These are phyloP conservation scores for Alternaria sp. DNA, from an alignment of 2,329 filamentous ascomycete species.

Conservation along the genomic window DNA sequence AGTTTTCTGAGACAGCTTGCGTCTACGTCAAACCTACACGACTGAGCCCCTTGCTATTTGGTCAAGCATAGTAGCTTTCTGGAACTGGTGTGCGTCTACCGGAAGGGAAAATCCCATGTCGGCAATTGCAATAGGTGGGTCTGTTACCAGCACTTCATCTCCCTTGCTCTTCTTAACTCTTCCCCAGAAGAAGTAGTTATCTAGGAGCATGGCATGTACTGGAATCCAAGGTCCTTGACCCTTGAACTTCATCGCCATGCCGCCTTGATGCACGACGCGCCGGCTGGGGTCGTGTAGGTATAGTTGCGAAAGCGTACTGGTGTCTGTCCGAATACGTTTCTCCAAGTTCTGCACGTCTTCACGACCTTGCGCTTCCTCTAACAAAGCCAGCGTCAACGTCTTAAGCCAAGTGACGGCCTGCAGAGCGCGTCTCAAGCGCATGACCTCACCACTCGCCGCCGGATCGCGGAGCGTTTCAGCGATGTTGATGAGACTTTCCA, in stretches of 20 bases:
- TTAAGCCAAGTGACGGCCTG: conserved; percentile 25
- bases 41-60: conserved; percentile 35
- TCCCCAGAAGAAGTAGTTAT: conserved; percentile 44
- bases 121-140: conserved; percentile 29
- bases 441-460: conserved; percentile 12
- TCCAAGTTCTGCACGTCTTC: conserved; percentile 38
- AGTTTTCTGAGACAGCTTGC: not conserved
- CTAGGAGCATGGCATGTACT: conserved; percentile 39
- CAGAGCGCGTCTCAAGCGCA: conserved; percentile 22
- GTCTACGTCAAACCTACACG: conserved; percentile 8
- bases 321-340: conserved; percentile 33
- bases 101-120: conserved; percentile 25
- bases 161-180: conserved; percentile 32
- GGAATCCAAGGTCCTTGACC: conserved; percentile 42
- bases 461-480: conserved; percentile 6
- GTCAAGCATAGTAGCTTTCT: conserved; percentile 39
- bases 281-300: conserved; percentile 25
- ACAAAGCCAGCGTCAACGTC: conserved; percentile 13
- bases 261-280: conserved; percentile 32
- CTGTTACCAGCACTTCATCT: conserved; percentile 26
- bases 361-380: conserved; percentile 25
- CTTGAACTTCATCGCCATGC: conserved; percentile 40
- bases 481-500: conserved; percentile 23
- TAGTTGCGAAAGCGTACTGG: conserved; percentile 25
- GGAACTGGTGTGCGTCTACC: conserved; percentile 23